phyloP scores from a whole-genome alignment of 1,139 yeast species.

The Yamadazyma friedrichii region DNA sequence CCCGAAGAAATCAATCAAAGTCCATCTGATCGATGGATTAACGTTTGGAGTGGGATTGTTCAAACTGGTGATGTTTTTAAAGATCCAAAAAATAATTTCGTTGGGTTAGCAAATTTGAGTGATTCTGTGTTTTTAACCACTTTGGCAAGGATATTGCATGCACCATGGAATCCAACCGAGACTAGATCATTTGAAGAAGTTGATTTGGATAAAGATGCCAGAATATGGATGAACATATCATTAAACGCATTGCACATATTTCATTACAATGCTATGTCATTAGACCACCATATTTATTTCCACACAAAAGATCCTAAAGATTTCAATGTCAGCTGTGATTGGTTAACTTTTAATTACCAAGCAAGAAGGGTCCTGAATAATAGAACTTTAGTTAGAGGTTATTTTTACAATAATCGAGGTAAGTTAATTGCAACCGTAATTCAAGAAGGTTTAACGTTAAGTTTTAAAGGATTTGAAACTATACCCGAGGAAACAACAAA shows the following conservation, averaged over 20 bases:
- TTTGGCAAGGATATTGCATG: slow-evolving; percentile 40
- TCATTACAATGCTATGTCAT: slow-evolving; percentile 49
- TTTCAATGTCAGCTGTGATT: slow-evolving; percentile 38
- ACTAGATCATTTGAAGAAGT: slow-evolving; percentile 30
- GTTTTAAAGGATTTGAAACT: slow-evolving; percentile 18
- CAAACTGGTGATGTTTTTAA: slow-evolving; percentile 26
- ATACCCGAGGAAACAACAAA: slow-evolving; percentile 14
- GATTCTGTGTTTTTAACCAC: slow-evolving; percentile 45
- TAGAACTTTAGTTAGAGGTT: slow-evolving; percentile 40
- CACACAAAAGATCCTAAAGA: slow-evolving; percentile 26
- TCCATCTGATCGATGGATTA: slow-evolving; percentile 43
- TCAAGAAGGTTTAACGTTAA: slow-evolving; percentile 44
- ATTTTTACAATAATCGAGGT: slow-evolving; percentile 32
- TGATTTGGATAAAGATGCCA: slow-evolving; percentile 35
- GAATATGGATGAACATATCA: slow-evolving; percentile 29
- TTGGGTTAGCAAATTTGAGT: slow-evolving; percentile 41
- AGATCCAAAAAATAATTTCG: slow-evolving; percentile 31
- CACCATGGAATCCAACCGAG: slow-evolving; percentile 46
- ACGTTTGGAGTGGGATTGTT: slow-evolving; percentile 38
- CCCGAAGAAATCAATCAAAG: slow-evolving; percentile 34
- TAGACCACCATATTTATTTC: slow-evolving; percentile 48
- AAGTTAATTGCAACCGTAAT: slow-evolving; percentile 39
- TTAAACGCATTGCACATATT: slow-evolving; percentile 40
- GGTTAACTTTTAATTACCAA: slow-evolving; percentile 42
- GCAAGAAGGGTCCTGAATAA: slow-evolving; percentile 35